Evolutionary conservation across 2,329 filamentous ascomycete species (phyloP).

Genomic region (Epichloe sibirici): DNA sequence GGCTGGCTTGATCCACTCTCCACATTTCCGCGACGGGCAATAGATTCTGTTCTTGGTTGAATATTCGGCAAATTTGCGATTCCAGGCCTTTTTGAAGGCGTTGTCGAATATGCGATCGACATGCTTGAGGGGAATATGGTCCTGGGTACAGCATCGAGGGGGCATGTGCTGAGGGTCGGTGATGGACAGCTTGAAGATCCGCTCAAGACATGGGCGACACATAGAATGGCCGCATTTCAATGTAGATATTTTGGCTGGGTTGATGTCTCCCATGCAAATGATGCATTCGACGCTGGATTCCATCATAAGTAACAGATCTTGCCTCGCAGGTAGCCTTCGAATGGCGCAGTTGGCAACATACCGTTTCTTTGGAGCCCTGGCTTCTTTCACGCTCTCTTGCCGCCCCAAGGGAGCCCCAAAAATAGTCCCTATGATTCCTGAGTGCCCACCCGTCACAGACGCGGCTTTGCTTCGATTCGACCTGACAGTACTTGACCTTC

Average conservation of each 20-base stretch:
- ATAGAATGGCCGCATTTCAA: conserved; percentile 71
- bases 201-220: conserved; percentile 66
- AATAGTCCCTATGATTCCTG: conserved; percentile 16
- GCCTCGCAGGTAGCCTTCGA: neutral
- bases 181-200: conserved; percentile 62
- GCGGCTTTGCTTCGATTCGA: conserved; percentile 10
- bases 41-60: conserved; percentile 65
- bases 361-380: conserved; percentile 8
- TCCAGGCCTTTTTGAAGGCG: conserved; percentile 69
- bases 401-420: conserved; percentile 15
- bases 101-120: conserved; percentile 64
- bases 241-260: conserved; percentile 50
- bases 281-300: conserved; percentile 53
- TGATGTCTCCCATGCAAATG: conserved; percentile 58
- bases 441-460: conserved; percentile 9
- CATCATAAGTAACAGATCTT: conserved; percentile 7
- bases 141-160: conserved; percentile 63
- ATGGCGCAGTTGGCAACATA: neutral
- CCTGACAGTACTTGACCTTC: conserved; percentile 9
- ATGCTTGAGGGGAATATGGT: conserved; percentile 62
- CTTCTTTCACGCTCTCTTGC: conserved; percentile 13
- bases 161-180: conserved; percentile 74
- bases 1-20: conserved; percentile 66
- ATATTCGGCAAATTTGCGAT: conserved; percentile 66
- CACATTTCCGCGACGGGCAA: conserved; percentile 61